Evolutionary conservation across 2,329 filamentous ascomycete genomes (phyloP), one percentile per base, ranked within the genome.

Genomic region (Didymellaceae sp.): DNA sequence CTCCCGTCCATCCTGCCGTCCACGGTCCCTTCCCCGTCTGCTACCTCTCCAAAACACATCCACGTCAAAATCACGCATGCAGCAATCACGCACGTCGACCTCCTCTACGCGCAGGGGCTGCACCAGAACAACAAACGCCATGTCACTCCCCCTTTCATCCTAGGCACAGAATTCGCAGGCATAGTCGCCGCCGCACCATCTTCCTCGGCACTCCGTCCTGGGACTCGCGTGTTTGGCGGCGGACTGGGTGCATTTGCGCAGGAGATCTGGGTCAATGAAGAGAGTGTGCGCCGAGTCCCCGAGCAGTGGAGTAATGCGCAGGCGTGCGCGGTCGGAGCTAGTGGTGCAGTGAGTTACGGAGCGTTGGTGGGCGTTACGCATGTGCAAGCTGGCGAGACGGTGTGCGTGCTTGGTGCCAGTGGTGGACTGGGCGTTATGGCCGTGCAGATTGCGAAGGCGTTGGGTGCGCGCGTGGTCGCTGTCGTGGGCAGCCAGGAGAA

Each of bases 121-220:
- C 83, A 86, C 59, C 83, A 86, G 60, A 86, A 86, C 63, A 85
- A 85, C 62, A 75, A 72, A 22, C 76, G 75, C n/a, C 77, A 82
- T 45, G 77, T 83, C 28, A 74, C 73, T 24, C 83, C 82, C 1
- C 83, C 83, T 0, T 86, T 86, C 68, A 78, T 76, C 1, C 75
- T 85, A 0, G 83, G 83, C 10, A 80, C 81, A n/a, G 83, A 86
- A 62, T 86, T 86, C 59, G 74, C 82, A 1, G 83, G 83, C n/a
- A 71, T 77, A 2, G 73, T 86, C 1, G 52, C 77, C 25, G 68
- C 68, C 2, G 63, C 76, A 0, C 75, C 78, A 0, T 16, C 65
- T 5, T 31, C 44, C 11, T 64, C 62, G 0, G 51, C 55, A 0
- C 78, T 81, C 51, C 63, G 63, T 17, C 70, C 70, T 3, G 82